These are phyloP conservation scores for Vararia minispora DNA, from an alignment of 768 basidiomycete species.

Conservation along the genomic window DNA sequence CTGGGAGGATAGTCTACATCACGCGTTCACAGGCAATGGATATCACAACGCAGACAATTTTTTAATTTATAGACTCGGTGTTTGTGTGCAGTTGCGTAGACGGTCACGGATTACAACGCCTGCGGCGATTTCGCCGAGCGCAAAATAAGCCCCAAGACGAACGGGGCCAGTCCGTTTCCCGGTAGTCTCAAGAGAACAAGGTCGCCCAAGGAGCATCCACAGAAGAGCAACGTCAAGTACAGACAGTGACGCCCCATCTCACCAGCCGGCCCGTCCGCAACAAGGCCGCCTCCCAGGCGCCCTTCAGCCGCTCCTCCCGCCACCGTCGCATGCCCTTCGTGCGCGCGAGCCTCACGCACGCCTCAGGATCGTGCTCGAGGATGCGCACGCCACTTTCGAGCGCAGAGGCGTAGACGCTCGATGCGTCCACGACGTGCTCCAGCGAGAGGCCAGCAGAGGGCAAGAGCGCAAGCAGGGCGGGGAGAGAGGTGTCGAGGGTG, in stretches of 20 bases:
- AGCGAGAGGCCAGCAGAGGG: neutral
- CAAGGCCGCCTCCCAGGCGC: conserved; percentile 43
- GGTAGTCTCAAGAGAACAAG: neutral
- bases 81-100: neutral
- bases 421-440: neutral
- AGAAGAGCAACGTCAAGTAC: conserved; percentile 9
- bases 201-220: neutral
- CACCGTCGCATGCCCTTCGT: conserved; percentile 25
- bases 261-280: conserved; percentile 31
- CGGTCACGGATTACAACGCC: neutral
- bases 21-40: neutral
- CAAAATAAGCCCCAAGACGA: too few species aligned
- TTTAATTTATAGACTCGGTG: neutral
- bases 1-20: too few species aligned
- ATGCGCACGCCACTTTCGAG: neutral
- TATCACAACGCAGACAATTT: neutral
- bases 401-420: neutral
- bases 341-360: conserved; percentile 17
- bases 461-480: neutral
- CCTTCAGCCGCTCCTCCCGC: conserved; percentile 35
- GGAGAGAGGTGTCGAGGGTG: too few species aligned
- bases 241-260: conserved; percentile 34
- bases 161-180: neutral
- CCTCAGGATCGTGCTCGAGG: neutral
- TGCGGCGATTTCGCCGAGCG: neutral